Base-by-base conservation (phyloP, 208 protist species). In the Leishmania major region DNA sequence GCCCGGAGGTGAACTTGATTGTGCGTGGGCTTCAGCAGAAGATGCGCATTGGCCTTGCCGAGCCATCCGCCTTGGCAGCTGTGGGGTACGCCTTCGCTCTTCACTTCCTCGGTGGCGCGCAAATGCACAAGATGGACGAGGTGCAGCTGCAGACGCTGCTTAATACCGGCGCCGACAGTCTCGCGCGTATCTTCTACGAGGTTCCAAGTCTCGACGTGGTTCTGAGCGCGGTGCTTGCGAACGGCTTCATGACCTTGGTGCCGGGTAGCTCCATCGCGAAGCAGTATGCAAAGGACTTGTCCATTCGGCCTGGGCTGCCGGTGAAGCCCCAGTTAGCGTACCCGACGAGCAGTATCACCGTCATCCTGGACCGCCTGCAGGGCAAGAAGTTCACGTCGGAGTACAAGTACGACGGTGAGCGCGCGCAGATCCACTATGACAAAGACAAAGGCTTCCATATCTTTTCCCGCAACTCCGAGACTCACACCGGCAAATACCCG, bases 341-440 rank as follows among this genome's bases (percentile, higher is more conserved):
- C 75, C 99, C 99, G 10, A 99, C 99, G 22, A 99, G 96, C 76
- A 96, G 97, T 67, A 92, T 99, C 70, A 90, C 70, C 57, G 94
- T 96, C 67, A 93, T 98, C 43, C 81, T 98, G 19, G 84, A 97
- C 67, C 91, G 96, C 13, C 89, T 98, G 82, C 86, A 96, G 43
- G 91, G 87, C 22, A 93, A 89, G 74, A 70, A 84, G 6, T 99
- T 99, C 86, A 99, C 99, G 10, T 99, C 98, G 75, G 99, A 99
- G 89, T 99, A 99, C 89, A 99, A 99, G 89, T 99, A 99, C 87
- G 99, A 99, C 90, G 99, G 99, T 19, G 98, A 99, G 92, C 87
- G 99, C 2, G 98, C 97, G 17, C 98, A 99, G 89, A 97, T 99
- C 80, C 97, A 99, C 84, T 98, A 97, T 85, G 74, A 87, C 31